Evolutionary conservation across 2,329 filamentous ascomycete species (phyloP), one percentile per base, ranked within the genome.

Genomic region (Graphiopsis chlorocephala): DNA sequence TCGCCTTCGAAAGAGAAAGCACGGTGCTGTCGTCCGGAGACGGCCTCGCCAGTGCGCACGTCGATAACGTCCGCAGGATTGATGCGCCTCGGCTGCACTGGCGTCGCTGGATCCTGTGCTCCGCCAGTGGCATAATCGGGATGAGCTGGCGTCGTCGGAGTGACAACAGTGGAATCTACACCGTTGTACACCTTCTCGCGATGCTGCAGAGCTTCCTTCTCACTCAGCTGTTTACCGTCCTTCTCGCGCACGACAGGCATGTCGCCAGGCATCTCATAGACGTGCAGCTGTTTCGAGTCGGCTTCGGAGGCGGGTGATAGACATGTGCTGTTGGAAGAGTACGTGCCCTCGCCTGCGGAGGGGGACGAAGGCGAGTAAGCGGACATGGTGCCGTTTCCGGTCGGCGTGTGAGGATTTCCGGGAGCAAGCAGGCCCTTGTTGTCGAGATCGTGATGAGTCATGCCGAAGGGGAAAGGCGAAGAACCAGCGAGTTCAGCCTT

Each of bases 241-340:
- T 81, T 81, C 72, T 83, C 80, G 66, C 81, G 83, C 62, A 82
- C 80, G 48, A 80, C 79, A 17, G 83, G 83, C 73, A 87, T 82
- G 11, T 85, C 84, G 1, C 85, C 85, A 0, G 83, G 82, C 72
- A 82, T 85, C 52, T 82, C 85, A 62, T 76, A 81, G 10, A 83
- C 61, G 14, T 68, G 66, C 15, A 68, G 64, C 42, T 71, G 68
- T 42, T 68, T 67, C 55, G 70, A 70, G 55, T 75, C 72, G 11
- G 72, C 73, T 60, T 73, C 73, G 23, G 69, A 70, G 20, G 71
- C 59, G 11, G 71, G 71, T 11, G 69, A 71, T 48, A 73, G 47
- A 20, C 69, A 65, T 4, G 66, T 61, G 25, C 66, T 63, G 57
- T 65, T 69, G 50, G 71, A 72, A 15, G 69, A 70, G 29, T 70